phyloP scores from a whole-genome alignment of 2,329 filamentous ascomycete species.

The Aspergillus sp. region DNA sequence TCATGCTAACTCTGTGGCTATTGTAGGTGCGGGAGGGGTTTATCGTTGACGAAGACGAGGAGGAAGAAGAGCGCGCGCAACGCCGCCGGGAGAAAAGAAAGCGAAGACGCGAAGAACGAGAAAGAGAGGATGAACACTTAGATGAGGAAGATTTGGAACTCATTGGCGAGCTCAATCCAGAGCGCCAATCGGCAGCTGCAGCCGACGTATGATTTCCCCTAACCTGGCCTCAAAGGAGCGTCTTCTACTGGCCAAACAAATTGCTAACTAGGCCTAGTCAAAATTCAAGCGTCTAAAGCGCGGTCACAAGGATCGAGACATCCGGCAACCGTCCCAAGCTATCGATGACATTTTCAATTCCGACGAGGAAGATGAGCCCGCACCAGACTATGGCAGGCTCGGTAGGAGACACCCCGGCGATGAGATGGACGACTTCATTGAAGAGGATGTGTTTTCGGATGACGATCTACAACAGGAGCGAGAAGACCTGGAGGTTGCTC shows the following conservation, averaged over 20 bases:
- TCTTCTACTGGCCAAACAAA: constrained; percentile 1
- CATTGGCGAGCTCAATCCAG: constrained; percentile 79
- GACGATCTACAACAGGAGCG: constrained; percentile 73
- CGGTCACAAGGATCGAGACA: constrained; percentile 69
- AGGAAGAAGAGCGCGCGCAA: constrained; percentile 66
- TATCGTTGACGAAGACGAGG: constrained; percentile 89
- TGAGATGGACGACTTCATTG: constrained; percentile 94
- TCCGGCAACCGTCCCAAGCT: constrained; percentile 63
- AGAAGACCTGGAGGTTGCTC: constrained; percentile 85
- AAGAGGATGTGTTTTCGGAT: constrained; percentile 89
- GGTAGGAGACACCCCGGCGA: constrained; percentile 64
- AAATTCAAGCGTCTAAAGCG: constrained; percentile 97
- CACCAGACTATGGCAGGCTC: constrained; percentile 46
- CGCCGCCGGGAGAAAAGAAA: constrained; percentile 70
- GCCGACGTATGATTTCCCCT: constrained; percentile 62
- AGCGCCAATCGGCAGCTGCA: constrained; percentile 65
- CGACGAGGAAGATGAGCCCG: constrained; percentile 74
- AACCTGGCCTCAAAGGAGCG: background rate
- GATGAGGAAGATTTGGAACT: constrained; percentile 96
- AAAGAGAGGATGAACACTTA: constrained; percentile 77
- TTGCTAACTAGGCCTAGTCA: constrained; percentile 53
- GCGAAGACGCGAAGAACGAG: constrained; percentile 72
- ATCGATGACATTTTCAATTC: constrained; percentile 94
- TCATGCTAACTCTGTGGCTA: constrained; percentile 17
- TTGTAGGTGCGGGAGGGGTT: constrained; percentile 85